Evolutionary conservation across 192 early-diverging fungal genomes (phyloP).

Genomic region (Gorgonomyces haynaldii): DNA sequence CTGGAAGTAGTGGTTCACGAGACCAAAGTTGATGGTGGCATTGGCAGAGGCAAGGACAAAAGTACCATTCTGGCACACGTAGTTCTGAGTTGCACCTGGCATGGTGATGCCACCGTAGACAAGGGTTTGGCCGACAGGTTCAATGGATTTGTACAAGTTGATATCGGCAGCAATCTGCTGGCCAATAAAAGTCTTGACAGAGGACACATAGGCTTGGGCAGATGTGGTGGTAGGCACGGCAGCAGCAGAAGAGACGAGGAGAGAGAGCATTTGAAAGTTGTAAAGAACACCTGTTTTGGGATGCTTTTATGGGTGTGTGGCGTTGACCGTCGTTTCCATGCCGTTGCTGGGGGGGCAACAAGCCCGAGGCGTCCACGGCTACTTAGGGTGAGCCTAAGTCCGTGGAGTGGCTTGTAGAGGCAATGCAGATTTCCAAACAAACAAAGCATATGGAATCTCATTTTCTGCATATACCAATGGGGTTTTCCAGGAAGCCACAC

Average conservation of each 20-base stretch:
- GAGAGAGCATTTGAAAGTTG: slow-evolving; percentile 1
- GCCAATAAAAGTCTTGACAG: background rate
- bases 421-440: too few relatives aligned
- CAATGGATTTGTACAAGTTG: slow-evolving; percentile 1
- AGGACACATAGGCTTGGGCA: background rate
- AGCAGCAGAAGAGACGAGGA: background rate
- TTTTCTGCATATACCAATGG: too few relatives aligned
- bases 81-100: background rate
- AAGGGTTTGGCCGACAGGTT: background rate
- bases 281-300: too few relatives aligned
- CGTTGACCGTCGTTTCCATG: too few relatives aligned
- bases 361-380: too few relatives aligned
- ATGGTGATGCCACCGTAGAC: slow-evolving; percentile 5
- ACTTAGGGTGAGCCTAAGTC: too few relatives aligned
- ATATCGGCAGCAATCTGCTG: background rate
- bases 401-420: too few relatives aligned
- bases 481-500: too few relatives aligned
- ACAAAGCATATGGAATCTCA: too few relatives aligned
- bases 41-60: background rate
- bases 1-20: slow-evolving; percentile 1
- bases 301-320: too few relatives aligned
- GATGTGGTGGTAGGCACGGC: too few relatives aligned
- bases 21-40: slow-evolving; percentile 5
- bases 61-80: background rate
- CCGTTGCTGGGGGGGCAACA: too few relatives aligned